phyloP scores from a whole-genome alignment of 805 yeast genomes.

The Yamadazyma philogaea region DNA sequence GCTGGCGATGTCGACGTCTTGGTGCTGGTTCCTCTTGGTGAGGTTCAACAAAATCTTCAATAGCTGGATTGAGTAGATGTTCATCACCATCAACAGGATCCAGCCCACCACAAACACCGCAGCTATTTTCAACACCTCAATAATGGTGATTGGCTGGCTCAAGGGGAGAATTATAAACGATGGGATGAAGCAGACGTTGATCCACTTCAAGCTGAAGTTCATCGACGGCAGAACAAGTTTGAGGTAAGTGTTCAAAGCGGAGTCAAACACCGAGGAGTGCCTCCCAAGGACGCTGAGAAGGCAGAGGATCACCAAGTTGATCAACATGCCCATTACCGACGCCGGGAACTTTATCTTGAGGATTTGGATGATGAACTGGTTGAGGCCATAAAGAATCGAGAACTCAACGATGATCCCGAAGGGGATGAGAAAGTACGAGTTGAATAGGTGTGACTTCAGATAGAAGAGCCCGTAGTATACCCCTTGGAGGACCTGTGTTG shows the following conservation, averaged over 20 bases:
- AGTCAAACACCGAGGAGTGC: conserved; percentile 17
- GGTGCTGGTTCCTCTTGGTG: conserved; percentile 1
- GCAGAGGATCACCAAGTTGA: conserved; percentile 48
- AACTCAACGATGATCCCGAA: conserved; percentile 47
- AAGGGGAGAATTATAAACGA: conserved; percentile 71
- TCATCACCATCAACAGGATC: conserved; percentile 43
- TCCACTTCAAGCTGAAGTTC: conserved; percentile 72
- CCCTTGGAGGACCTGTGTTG: conserved; percentile 2
- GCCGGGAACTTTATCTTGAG: conserved; percentile 58
- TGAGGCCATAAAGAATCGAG: conserved; percentile 50
- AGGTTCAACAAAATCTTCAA: conserved; percentile 20
- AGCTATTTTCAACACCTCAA: conserved; percentile 69
- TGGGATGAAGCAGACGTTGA: conserved; percentile 74
- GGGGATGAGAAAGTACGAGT: conserved; percentile 47
- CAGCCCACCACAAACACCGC: conserved; percentile 72
- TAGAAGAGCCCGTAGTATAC: conserved; percentile 29
- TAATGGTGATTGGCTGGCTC: conserved; percentile 59
- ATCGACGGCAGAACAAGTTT: conserved; percentile 54
- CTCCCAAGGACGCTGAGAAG: conserved; percentile 26
- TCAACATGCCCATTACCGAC: conserved; percentile 67
- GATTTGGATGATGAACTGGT: conserved; percentile 43
- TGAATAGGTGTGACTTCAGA: conserved; percentile 33
- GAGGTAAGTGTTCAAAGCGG: conserved; percentile 28
- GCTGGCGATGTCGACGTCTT: conserved; percentile 2
- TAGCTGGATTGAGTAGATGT: conserved; percentile 36